Conservation (phyloP, 345 rosid species). For the Citrus australasica region DNA sequence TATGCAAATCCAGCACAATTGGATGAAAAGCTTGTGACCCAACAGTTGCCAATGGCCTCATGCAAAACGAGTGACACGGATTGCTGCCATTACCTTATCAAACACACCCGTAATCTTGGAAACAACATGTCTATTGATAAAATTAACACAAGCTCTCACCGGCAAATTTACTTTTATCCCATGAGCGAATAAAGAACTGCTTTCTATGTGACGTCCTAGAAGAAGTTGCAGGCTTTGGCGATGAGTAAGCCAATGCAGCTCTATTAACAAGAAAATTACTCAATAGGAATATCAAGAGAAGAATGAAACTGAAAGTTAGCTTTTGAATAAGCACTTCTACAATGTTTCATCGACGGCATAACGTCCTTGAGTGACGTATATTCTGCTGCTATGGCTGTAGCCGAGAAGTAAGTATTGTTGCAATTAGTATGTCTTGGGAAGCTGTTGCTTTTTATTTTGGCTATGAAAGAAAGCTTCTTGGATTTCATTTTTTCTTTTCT, state of each 20-base stretch:
- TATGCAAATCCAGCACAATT: neutral
- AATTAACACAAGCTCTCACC: neutral
- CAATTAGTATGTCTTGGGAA: neutral
- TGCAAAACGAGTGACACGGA: neutral
- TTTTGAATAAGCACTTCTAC: neutral
- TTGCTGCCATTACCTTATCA: neutral
- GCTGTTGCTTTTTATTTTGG: neutral
- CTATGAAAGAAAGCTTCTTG: neutral
- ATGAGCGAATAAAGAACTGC: neutral
- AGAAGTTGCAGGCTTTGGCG: neutral
- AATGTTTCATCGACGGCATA: neutral
- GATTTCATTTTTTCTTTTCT: neutral
- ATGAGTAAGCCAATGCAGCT: neutral
- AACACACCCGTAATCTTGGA: neutral
- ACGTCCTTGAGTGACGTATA: neutral
- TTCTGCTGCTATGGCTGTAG: neutral
- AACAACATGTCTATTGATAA: neutral
- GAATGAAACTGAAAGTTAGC: neutral
- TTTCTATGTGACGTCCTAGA: too few species aligned
- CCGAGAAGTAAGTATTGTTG: neutral
- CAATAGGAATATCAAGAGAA: neutral
- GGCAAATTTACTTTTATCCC: neutral
- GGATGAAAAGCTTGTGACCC: neutral
- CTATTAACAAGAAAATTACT: neutral
- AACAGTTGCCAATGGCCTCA: neutral